These are phyloP conservation scores for Saksenaea vasiformis DNA, from an alignment of 371 early-diverging fungal genomes.

Conservation along the genomic window DNA sequence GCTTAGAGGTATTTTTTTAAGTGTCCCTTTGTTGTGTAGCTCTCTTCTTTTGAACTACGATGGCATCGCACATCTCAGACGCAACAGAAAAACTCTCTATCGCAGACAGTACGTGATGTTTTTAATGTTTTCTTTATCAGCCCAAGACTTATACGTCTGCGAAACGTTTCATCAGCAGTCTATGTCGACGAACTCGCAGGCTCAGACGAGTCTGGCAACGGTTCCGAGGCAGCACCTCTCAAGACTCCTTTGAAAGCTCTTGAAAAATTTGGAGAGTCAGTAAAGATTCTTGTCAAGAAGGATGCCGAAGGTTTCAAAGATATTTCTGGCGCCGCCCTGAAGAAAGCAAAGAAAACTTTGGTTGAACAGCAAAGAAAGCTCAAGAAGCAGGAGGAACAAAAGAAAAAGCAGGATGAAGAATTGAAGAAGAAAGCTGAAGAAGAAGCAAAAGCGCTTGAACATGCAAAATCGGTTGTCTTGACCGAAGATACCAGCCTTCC, in stretches of 20 bases:
- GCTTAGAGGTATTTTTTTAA: slow-evolving; percentile 1
- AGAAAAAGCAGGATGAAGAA: slow-evolving; percentile 69
- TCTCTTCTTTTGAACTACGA: slow-evolving; percentile 11
- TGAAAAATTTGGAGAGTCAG: slow-evolving; percentile 51
- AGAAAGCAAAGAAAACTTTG: slow-evolving; percentile 88
- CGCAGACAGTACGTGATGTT: slow-evolving; percentile 23
- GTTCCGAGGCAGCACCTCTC: slow-evolving; percentile 66
- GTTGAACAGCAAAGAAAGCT: slow-evolving; percentile 72
- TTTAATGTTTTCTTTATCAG: not conserved
- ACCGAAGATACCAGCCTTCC: slow-evolving; percentile 79
- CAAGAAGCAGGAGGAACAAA: slow-evolving; percentile 72
- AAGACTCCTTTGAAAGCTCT: slow-evolving; percentile 71
- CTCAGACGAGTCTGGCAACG: slow-evolving; percentile 70
- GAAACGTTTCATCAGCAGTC: slow-evolving; percentile 21
- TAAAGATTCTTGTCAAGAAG: slow-evolving; percentile 71
- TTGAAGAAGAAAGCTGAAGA: slow-evolving; percentile 68
- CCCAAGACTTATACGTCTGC: not conserved
- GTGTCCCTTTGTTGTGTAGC: not conserved
- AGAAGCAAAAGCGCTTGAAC: slow-evolving; percentile 80
- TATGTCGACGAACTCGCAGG: slow-evolving; percentile 77
- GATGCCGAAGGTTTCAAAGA: slow-evolving; percentile 70
- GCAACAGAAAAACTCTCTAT: slow-evolving; percentile 29
- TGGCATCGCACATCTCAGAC: slow-evolving; percentile 28
- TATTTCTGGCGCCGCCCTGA: slow-evolving; percentile 86
- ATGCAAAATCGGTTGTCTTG: slow-evolving; percentile 82